These are phyloP conservation scores for Mycena alexandri DNA, from an alignment of 768 basidiomycete genomes.

Conservation along the genomic window DNA sequence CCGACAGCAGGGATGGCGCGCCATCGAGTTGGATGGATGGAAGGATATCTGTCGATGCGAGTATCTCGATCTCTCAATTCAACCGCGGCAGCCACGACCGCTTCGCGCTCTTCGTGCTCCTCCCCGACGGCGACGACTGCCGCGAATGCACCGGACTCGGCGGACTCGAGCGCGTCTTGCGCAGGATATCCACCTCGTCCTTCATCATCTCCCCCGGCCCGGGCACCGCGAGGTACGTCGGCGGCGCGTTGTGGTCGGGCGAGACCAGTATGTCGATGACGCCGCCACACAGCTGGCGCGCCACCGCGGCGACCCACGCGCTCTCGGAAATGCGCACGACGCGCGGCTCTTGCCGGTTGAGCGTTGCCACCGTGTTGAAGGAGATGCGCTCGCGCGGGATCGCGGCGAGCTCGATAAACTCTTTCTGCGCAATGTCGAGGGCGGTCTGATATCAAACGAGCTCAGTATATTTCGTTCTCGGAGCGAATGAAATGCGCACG, in stretches of 20 bases:
- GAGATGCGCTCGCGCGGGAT: constrained; percentile 57
- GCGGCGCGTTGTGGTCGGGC: constrained; percentile 52
- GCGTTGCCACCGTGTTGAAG: constrained; percentile 54
- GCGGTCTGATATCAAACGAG: constrained; percentile 43
- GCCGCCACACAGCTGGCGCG: constrained; percentile 59
- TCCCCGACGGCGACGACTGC: constrained; percentile 39
- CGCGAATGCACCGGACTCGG: constrained; percentile 40
- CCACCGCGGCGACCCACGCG: constrained; percentile 61
- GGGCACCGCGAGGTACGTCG: constrained; percentile 58
- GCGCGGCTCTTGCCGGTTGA: constrained; percentile 47
- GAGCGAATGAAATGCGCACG: constrained; percentile 26
- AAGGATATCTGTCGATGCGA: background rate
- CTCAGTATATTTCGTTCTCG: too few relatives aligned
- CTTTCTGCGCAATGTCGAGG: constrained; percentile 61
- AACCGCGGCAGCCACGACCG: constrained; percentile 37
- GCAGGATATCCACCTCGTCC: constrained; percentile 35
- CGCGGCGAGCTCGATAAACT: constrained; percentile 57
- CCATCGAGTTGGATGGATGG: background rate
- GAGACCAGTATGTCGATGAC: constrained; percentile 60
- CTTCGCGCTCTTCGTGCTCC: constrained; percentile 39
- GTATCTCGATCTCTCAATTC: background rate
- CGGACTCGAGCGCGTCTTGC: constrained; percentile 43
- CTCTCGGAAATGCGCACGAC: constrained; percentile 63
- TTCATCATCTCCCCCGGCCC: constrained; percentile 41
- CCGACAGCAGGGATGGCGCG: background rate